Evolutionary conservation across 2,329 filamentous ascomycete genomes (phyloP).

Genomic region (Hymenoscyphus salicellus): DNA sequence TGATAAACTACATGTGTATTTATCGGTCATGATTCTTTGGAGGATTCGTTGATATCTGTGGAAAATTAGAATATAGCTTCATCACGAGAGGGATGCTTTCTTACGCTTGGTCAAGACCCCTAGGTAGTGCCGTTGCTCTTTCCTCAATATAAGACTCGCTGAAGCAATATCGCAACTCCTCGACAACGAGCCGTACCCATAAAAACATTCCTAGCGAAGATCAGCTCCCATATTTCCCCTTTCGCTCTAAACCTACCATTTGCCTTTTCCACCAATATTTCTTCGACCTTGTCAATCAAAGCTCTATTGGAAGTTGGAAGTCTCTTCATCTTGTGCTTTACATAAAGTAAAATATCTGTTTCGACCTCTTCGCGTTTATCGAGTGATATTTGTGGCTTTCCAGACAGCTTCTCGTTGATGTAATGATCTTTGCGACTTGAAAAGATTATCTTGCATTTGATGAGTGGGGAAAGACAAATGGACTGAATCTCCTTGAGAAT

Average conservation of each 20-base stretch:
- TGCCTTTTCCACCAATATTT: constrained; percentile 13
- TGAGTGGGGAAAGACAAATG: background rate
- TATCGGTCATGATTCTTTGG: constrained; percentile 11
- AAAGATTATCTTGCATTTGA: constrained; percentile 13
- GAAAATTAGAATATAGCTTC: background rate
- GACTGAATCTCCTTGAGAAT: constrained; percentile 15
- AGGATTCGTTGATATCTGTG: constrained; percentile 15
- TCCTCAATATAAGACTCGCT: constrained; percentile 10
- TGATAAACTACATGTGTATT: background rate
- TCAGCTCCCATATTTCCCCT: background rate
- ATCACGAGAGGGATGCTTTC: constrained; percentile 28
- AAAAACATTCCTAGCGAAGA: constrained; percentile 17
- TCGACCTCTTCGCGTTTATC: constrained; percentile 13
- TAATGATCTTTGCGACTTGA: constrained; percentile 17
- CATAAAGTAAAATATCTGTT: constrained; percentile 8
- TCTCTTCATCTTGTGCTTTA: constrained; percentile 13
- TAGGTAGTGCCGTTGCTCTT: constrained; percentile 9
- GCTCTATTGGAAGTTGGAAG: constrained; percentile 8
- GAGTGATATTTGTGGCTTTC: constrained; percentile 10
- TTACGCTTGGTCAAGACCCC: constrained; percentile 18
- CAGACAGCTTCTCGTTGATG: constrained; percentile 12
- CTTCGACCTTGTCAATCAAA: constrained; percentile 13
- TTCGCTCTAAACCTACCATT: constrained; percentile 9
- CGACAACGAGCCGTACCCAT: constrained; percentile 17
- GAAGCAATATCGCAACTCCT: constrained; percentile 13